A percentile compares a stretch with the other conserved stretches of the same genome.
phyloP scores from a whole-genome alignment of 2,329 filamentous ascomycete genomes.

The Nothopassalora personata region DNA sequence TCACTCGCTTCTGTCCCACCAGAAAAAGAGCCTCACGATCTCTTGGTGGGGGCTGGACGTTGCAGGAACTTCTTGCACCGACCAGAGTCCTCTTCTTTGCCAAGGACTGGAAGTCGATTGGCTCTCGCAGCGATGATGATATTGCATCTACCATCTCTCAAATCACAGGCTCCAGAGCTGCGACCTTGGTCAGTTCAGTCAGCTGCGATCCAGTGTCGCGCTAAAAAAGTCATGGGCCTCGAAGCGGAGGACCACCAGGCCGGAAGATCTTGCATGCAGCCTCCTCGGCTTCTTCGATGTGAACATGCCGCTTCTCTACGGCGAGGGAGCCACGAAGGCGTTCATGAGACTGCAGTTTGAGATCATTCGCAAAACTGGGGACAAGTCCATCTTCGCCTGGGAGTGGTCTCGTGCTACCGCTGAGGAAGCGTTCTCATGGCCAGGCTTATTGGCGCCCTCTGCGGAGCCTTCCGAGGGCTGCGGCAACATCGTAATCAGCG shows the following conservation, averaged over 20 bases:
- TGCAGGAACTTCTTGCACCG: conserved; percentile 5
- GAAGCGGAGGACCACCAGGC: conserved; percentile 14
- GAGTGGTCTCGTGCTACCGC: not conserved
- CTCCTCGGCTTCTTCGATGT: conserved; percentile 44
- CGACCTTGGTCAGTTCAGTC: not conserved
- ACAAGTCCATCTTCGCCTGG: conserved; percentile 10
- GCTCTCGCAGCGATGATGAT: not conserved
- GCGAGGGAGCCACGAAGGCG: conserved; percentile 11
- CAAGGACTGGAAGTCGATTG: not conserved
- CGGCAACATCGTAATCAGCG: conserved; percentile 6
- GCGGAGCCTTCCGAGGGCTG: conserved; percentile 4
- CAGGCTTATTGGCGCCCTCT: conserved; percentile 9
- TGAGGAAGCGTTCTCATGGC: conserved; percentile 1
- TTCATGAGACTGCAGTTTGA: conserved; percentile 12
- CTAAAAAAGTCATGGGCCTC: conserved; percentile 20
- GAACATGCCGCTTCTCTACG: conserved; percentile 32
- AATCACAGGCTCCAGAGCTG: not conserved
- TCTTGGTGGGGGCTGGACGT: not conserved
- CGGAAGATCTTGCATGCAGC: conserved; percentile 45
- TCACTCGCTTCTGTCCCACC: not conserved
- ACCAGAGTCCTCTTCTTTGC: not conserved
- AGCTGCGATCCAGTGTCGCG: conserved; percentile 6
- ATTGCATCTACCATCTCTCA: conserved; percentile 3
- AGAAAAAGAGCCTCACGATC: not conserved
- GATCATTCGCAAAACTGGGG: conserved; percentile 6